These are phyloP conservation scores for Pontederia crassipes DNA, from an alignment of 176 grass and related monocot genomes.

Conservation along the genomic window DNA sequence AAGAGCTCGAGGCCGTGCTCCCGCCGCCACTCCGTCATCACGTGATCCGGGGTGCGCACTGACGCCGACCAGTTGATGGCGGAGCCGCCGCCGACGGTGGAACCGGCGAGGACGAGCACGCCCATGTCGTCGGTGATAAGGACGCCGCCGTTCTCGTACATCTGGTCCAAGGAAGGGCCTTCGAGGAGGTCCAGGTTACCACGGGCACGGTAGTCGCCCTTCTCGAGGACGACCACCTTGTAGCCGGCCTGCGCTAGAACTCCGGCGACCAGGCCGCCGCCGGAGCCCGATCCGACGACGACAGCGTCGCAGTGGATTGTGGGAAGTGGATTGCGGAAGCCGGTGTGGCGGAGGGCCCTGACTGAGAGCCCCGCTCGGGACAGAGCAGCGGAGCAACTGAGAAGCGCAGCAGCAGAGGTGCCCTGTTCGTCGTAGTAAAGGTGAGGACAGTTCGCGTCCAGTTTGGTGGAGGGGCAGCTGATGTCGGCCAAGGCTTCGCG, in stretches of 20 bases:
- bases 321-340: too few relatives aligned
- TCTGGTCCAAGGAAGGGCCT: background rate
- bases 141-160: constrained; percentile 18
- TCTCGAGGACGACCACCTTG: constrained; percentile 20
- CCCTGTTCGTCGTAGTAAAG: too few relatives aligned
- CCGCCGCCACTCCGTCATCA: constrained; percentile 17
- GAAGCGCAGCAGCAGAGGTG: too few relatives aligned
- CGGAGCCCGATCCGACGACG: constrained; percentile 14
- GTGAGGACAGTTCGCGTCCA: too few relatives aligned
- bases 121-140: constrained; percentile 3
- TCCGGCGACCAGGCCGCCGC: constrained; percentile 17
- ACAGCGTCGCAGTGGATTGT: constrained; percentile 12
- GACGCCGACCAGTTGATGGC: constrained; percentile 22
- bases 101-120: constrained; percentile 10
- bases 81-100: constrained; percentile 21
- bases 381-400: background rate
- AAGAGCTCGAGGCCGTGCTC: constrained; percentile 13
- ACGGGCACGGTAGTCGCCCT: background rate
- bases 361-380: background rate
- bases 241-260: constrained; percentile 12
- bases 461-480: too few relatives aligned
- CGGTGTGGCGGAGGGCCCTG: background rate
- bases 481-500: too few relatives aligned
- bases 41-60: constrained; percentile 20
- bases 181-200: constrained; percentile 13